Conservation (phyloP, 345 rosid species). For the Eucalyptus grandis region DNA sequence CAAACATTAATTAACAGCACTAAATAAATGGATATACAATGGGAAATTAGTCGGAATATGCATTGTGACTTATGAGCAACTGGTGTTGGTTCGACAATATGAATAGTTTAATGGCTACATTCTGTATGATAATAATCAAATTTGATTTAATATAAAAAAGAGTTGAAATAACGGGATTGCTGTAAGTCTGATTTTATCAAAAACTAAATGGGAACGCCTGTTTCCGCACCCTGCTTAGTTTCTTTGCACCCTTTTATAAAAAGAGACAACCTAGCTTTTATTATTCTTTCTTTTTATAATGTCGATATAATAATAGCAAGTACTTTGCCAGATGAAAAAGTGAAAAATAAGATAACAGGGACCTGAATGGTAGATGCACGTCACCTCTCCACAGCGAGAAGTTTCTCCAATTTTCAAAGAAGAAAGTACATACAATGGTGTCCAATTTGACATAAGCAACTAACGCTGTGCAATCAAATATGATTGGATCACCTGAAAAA, state of each 20-base stretch:
- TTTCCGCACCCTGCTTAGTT: neutral
- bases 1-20: neutral
- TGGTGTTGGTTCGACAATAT: neutral
- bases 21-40: neutral
- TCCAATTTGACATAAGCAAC: neutral
- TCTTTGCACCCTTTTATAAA: neutral
- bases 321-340: no score
- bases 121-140: neutral
- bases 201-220: neutral
- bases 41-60: neutral
- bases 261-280: neutral
- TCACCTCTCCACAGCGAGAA: neutral
- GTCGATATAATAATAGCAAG: neutral
- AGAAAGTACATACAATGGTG: no score
- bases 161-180: neutral
- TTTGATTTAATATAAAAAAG: neutral
- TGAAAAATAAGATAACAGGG: no score
- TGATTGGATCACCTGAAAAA: no score
- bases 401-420: neutral
- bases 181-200: neutral
- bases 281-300: neutral
- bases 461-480: accelerated
- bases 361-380: no score
- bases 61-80: neutral
- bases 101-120: neutral